phyloP scores from a whole-genome alignment of 1,139 yeast genomes.

The Kazachstania sp. region DNA sequence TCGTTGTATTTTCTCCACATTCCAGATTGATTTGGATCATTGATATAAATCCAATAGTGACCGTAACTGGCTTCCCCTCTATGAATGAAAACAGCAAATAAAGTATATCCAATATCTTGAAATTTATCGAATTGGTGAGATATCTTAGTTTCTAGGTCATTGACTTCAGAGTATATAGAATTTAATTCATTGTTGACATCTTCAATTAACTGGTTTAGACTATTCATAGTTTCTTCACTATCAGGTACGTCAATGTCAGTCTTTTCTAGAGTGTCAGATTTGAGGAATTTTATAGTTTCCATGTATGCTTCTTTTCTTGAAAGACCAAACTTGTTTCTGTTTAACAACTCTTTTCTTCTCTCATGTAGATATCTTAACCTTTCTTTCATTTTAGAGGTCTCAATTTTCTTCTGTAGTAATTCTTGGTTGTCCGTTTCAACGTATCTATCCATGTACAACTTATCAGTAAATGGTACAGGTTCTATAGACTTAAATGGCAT shows the following conservation, averaged over 20 bases:
- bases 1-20: conserved; percentile 87
- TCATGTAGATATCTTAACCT: conserved; percentile 41
- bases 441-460: conserved; percentile 78
- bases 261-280: conserved; percentile 32
- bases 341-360: conserved; percentile 37
- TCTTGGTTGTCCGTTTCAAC: conserved; percentile 60
- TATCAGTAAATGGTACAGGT: conserved; percentile 72
- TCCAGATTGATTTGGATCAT: conserved; percentile 52
- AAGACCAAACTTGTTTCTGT: conserved; percentile 39
- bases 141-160: conserved; percentile 40
- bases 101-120: conserved; percentile 60
- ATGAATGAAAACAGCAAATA: conserved; percentile 89
- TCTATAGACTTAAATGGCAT: conserved; percentile 77
- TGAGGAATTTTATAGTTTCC: conserved; percentile 50
- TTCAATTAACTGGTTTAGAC: conserved; percentile 25
- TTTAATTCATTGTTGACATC: conserved; percentile 36
- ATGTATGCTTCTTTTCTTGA: conserved; percentile 45
- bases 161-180: conserved; percentile 35
- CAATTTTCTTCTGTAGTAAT: conserved; percentile 43
- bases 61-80: conserved; percentile 95
- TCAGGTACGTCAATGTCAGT: conserved; percentile 33
- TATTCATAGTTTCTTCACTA: conserved; percentile 20
- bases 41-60: conserved; percentile 92
- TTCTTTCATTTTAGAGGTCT: conserved; percentile 58
- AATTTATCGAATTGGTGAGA: conserved; percentile 52